phyloP scores from a whole-genome alignment of 2,329 filamentous ascomycete species.

The Penicillium sp. region DNA sequence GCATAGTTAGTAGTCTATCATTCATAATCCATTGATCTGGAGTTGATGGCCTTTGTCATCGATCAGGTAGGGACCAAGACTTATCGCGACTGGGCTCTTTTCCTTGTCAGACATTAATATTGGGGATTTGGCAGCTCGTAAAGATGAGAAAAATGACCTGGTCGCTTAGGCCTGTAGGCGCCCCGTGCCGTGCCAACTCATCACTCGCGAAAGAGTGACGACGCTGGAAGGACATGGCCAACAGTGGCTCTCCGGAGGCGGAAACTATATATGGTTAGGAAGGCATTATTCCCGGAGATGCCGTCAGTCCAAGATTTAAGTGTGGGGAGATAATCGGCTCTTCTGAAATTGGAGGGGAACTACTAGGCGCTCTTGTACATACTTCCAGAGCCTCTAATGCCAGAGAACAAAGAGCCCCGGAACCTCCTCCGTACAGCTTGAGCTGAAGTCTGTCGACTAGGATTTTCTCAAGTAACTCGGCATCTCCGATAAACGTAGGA shows the following conservation, averaged over 20 bases:
- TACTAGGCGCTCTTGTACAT: no score
- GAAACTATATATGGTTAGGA: neutral
- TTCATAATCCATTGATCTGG: no score
- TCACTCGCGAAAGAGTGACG: neutral
- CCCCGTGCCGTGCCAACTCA: slow-evolving; percentile 2
- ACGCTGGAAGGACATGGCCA: neutral
- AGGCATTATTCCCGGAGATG: neutral
- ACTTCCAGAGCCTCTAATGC: neutral
- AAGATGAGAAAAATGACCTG: neutral
- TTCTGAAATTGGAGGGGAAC: neutral
- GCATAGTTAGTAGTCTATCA: neutral
- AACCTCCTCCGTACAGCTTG: neutral
- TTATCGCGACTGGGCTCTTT: neutral
- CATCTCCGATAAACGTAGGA: neutral
- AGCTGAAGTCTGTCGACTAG: neutral
- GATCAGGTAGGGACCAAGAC: neutral
- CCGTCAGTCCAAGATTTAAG: neutral
- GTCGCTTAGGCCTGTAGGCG: neutral
- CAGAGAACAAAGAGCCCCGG: neutral
- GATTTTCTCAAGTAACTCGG: neutral
- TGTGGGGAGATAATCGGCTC: neutral
- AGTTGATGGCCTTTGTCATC: neutral
- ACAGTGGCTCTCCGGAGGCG: neutral
- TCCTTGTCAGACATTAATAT: neutral
- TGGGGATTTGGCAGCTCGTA: neutral